Evolutionary conservation across 2,329 filamentous ascomycete species (phyloP), one percentile per base, ranked within the genome.

Genomic region (Aspergillus phoenicis): DNA sequence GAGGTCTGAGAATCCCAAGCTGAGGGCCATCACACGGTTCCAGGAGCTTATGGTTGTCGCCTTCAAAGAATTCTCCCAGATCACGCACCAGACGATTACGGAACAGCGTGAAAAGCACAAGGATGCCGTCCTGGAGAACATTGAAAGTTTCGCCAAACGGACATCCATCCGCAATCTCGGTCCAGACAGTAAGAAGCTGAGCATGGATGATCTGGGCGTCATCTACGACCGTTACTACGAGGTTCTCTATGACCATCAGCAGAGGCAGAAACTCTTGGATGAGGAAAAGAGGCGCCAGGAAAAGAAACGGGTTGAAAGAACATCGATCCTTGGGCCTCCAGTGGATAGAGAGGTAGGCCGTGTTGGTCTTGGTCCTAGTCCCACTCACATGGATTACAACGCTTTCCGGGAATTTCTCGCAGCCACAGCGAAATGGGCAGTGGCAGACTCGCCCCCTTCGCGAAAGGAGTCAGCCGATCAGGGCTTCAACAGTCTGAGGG

Each of bases 1-100:
- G 2, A 93, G 90, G 71, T 97, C 93, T 0, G 93, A 97, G 73
- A 99, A 98, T 65, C 89, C 93, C 3, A 99, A 98, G 78, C 82
- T 98, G 56, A 87, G 94, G 57, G 92, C 93, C 0, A 95, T 99
- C 57, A 99, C 96, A 5, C 87, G 91, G 51, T 99, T 99, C 74
- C 95, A 99, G 71, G 95, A 98, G 76, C 85, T 99, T 60, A 98
- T 99, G 93, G 95, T 99, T 3, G 95, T 98, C 20, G 95, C 95
- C 0, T 99, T 99, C 80, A 98, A 97, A 69, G 95, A 99, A 73
- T 99, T 99, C 73, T 90, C 94, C 0, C 91, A 89, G 43, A 97
- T 99, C 68, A 99, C 95, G 0, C 94, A 99, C 73, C 89, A 88
- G 72, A 97, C 89, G 54, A 93, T 99, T 62, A 90, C 90, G 0